Evolutionary conservation across 495 filamentous ascomycete species (phyloP).

Genomic region (Pseudotulostoma volvatum): DNA sequence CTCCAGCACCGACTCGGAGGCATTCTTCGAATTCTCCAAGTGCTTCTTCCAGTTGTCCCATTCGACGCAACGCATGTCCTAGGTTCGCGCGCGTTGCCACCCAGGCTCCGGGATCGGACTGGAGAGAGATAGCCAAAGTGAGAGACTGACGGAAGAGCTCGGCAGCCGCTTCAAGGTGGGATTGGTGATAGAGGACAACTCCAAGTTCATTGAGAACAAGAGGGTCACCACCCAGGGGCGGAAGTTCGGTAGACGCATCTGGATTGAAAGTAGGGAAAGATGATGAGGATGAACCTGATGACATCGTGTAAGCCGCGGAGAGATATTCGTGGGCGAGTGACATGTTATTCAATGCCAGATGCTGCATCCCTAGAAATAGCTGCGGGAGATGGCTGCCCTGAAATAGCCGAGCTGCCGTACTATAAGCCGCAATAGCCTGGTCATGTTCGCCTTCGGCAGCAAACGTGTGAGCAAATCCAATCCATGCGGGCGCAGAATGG

Average conservation of each 20-base stretch:
- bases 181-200: slow-evolving; percentile 85
- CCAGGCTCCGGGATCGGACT: slow-evolving; percentile 70
- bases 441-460: slow-evolving; percentile 99
- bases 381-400: slow-evolving; percentile 94
- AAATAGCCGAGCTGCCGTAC: slow-evolving; percentile 86
- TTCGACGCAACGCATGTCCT: slow-evolving; percentile 67
- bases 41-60: slow-evolving; percentile 51
- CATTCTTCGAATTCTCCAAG: slow-evolving; percentile 70
- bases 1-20: slow-evolving; percentile 55
- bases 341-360: slow-evolving; percentile 89
- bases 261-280: slow-evolving; percentile 13
- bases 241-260: slow-evolving; percentile 37
- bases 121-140: slow-evolving; percentile 57
- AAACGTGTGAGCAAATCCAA: slow-evolving; percentile 97
- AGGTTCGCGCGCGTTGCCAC: slow-evolving; percentile 76
- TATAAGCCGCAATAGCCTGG: slow-evolving; percentile 95
- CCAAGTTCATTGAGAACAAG: slow-evolving; percentile 90
- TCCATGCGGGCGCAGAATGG: slow-evolving; percentile 96
- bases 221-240: slow-evolving; percentile 44
- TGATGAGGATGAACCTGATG: slow-evolving; percentile 35
- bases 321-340: slow-evolving; percentile 90
- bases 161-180: slow-evolving; percentile 54
- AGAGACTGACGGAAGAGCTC: slow-evolving; percentile 61
- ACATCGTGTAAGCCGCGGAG: slow-evolving; percentile 63
- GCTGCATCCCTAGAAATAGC: slow-evolving; percentile 96